phyloP scores from a whole-genome alignment of 805 yeast genomes.

The Kregervanrija delftensis region DNA sequence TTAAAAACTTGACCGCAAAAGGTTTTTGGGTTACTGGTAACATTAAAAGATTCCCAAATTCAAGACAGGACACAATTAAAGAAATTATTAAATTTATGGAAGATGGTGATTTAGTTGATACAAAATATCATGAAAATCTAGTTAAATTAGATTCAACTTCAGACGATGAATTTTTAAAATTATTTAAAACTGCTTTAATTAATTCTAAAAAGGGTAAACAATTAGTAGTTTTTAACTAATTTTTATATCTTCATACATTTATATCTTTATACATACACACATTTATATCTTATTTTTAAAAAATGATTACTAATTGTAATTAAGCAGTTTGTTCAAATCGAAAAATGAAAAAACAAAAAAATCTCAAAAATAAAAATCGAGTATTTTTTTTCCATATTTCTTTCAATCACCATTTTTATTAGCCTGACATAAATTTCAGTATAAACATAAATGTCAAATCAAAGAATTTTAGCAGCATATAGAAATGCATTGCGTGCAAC shows the following conservation, averaged over 20 bases:
- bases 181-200: constrained; percentile 38
- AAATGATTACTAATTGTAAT: too few species aligned
- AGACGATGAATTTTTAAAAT: constrained; percentile 35
- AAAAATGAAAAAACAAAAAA: too few species aligned
- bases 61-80: constrained; percentile 48
- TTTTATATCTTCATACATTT: not conserved
- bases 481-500: constrained; percentile 65
- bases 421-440: too few species aligned
- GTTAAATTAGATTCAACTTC: constrained; percentile 26
- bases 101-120: constrained; percentile 45
- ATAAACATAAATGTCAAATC: constrained; percentile 7
- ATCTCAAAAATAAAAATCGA: too few species aligned
- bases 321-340: too few species aligned
- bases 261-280: too few species aligned
- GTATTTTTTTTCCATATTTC: too few species aligned
- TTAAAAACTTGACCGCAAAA: constrained; percentile 75
- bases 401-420: too few species aligned
- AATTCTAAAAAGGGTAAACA: constrained; percentile 38
- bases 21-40: constrained; percentile 92
- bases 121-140: constrained; percentile 36
- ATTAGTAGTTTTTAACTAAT: constrained; percentile 27
- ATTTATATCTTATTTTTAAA: too few species aligned
- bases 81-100: constrained; percentile 53
- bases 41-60: constrained; percentile 50
- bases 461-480: constrained; percentile 40